phyloP scores from a whole-genome alignment of 495 filamentous ascomycete species.

The Neurospora sp. region DNA sequence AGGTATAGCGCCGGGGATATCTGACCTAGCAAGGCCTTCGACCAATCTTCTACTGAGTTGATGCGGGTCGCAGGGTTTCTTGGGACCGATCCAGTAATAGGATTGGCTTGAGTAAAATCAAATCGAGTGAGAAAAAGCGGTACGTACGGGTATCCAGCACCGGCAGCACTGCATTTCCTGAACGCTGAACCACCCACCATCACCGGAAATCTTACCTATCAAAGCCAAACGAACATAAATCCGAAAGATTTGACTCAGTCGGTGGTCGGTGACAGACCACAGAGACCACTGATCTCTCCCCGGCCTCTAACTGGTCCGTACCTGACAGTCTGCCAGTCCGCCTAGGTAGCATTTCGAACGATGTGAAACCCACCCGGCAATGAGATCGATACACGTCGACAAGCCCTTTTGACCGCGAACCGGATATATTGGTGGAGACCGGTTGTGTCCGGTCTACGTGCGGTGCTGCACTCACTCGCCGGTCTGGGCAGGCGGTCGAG shows the following conservation, averaged over 20 bases:
- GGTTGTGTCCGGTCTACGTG: not conserved
- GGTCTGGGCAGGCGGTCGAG: not conserved
- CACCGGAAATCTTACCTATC: not conserved
- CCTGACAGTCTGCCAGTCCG: not conserved
- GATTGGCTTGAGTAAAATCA: no score
- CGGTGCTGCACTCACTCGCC: not conserved
- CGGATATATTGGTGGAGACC: not conserved
- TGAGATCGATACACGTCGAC: not conserved
- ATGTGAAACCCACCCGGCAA: not conserved
- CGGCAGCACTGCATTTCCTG: not conserved
- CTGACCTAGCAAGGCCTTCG: no score
- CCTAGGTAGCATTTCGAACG: not conserved
- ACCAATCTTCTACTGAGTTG: no score
- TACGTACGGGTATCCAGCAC: not conserved
- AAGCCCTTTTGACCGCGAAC: not conserved
- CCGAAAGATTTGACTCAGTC: not conserved
- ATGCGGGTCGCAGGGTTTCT: no score
- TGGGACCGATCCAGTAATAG: no score
- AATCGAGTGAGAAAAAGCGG: no score
- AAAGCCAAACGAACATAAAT: not conserved
- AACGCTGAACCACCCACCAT: not conserved
- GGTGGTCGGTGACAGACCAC: not conserved
- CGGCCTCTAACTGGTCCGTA: not conserved
- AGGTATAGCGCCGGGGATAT: no score
- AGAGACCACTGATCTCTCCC: not conserved